Base-by-base conservation (phyloP, 2,329 filamentous ascomycete genomes). In the Aspergillus floridensis region DNA sequence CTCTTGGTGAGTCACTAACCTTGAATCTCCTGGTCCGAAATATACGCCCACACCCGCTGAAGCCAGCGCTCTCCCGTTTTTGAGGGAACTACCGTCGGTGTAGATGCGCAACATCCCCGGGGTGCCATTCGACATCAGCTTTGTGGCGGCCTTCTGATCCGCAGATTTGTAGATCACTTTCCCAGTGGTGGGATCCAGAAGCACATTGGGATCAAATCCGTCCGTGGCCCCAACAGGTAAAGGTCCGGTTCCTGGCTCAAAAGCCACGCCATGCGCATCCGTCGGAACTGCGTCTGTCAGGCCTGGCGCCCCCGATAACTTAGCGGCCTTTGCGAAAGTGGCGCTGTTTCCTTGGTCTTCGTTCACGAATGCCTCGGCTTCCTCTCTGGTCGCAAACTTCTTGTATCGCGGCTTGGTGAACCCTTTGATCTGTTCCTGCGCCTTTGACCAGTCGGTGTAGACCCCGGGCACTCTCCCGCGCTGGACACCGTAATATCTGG, bases 311-410 rank as follows among this genome's bases (percentile, higher is more conserved):
- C 65, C 65, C 38, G 71, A 48, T 5, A 65, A 53, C 5, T 68
- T 62, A 32, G 68, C 70, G 63, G 72, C 64, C 29, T 68, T 68
- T 44, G 65, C 72, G 38, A 69, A 61, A 56, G 67, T 63, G 53
- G 63, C 58, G 12, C 62, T 57, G 65, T 67, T 56, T 49, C 66
- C 57, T 62, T 71, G 71, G 22, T 77, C 77, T 46, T 81, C 68
- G 3, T 60, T 68, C 53, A 96, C 90, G 72, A 90, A 97, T 21
- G 85, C 85, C 69, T 93, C 86, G 0, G 93, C 93, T 73, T 96
- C 92, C 59, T 81, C 81, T 26, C 83, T 81, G 1, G 85, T 89
- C 4, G 78, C 74, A 65, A 92, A 93, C 62, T 84, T 88, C 74
- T 88, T 90, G 73, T 89, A 85, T 60, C 83, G 85, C 4, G 85